Evolutionary conservation across 257 asterid species (phyloP).

Genomic region (Petunia axillaris): DNA sequence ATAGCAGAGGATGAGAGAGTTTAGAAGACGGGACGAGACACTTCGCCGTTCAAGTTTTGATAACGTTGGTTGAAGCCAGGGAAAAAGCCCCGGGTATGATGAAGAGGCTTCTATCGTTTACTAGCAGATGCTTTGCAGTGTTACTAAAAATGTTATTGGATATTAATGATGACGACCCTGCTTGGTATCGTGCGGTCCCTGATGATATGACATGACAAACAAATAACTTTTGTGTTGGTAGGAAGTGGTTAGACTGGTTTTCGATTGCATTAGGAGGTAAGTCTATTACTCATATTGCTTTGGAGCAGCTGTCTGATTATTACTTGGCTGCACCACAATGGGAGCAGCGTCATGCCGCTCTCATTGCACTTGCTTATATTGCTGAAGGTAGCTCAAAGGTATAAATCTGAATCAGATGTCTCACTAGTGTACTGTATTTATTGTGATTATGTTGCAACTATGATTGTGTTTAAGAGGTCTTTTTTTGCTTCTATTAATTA

Average conservation of each 20-base stretch:
- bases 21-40: conserved; percentile 92
- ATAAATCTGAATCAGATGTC: not conserved
- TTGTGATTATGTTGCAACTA: too few species aligned
- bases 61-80: conserved; percentile 92
- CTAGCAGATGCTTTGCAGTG: conserved; percentile 71
- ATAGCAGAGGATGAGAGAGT: conserved; percentile 74
- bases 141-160: conserved; percentile 85
- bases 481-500: too few species aligned
- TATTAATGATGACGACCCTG: conserved; percentile 88
- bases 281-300: conserved; percentile 86
- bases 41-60: conserved; percentile 85
- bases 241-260: conserved; percentile 88
- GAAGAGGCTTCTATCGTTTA: conserved; percentile 92
- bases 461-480: too few species aligned
- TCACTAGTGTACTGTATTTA: too few species aligned
- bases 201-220: conserved; percentile 96
- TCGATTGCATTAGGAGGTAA: conserved; percentile 90
- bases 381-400: conserved; percentile 98
- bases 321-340: conserved; percentile 77
- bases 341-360: conserved; percentile 91
- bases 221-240: conserved; percentile 79
- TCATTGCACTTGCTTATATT: conserved; percentile 92
- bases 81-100: conserved; percentile 99
- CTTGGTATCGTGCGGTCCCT: conserved; percentile 82
- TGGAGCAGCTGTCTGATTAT: conserved; percentile 77